Evolutionary conservation across 148 eudicot species (phyloP).

Genomic region (Vaccinium macrocarpon): DNA sequence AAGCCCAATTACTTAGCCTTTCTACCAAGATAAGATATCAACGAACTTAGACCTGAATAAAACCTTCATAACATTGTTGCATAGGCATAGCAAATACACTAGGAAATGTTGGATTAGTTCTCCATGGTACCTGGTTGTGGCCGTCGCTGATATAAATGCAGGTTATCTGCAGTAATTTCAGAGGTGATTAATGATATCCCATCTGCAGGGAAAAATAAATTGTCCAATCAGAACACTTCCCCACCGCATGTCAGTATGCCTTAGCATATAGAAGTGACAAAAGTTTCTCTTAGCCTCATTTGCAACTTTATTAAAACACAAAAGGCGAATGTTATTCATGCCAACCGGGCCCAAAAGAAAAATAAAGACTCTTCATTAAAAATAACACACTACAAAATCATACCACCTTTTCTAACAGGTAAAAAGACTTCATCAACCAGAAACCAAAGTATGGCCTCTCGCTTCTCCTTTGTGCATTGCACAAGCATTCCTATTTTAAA

Average conservation of each 20-base stretch:
- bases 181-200: not conserved
- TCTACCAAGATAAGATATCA: not conserved
- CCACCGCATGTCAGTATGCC: not conserved
- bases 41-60: not conserved
- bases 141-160: constrained; percentile 4
- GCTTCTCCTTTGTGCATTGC: too few species aligned
- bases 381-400: not conserved
- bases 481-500: too few species aligned
- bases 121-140: not conserved
- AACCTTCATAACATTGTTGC: not conserved
- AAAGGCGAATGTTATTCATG: not conserved
- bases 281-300: not conserved
- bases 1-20: not conserved
- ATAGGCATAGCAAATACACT: not conserved
- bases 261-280: not conserved
- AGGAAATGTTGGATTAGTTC: not conserved
- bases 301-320: not conserved
- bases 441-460: not conserved
- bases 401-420: not conserved
- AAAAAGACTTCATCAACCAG: not conserved
- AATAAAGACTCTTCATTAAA: not conserved
- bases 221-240: not conserved
- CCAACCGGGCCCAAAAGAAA: not conserved
- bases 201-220: not conserved
- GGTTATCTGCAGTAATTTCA: not conserved